Conservation (phyloP, 1,139 yeast genomes). For the Pneumocystis murina region DNA sequence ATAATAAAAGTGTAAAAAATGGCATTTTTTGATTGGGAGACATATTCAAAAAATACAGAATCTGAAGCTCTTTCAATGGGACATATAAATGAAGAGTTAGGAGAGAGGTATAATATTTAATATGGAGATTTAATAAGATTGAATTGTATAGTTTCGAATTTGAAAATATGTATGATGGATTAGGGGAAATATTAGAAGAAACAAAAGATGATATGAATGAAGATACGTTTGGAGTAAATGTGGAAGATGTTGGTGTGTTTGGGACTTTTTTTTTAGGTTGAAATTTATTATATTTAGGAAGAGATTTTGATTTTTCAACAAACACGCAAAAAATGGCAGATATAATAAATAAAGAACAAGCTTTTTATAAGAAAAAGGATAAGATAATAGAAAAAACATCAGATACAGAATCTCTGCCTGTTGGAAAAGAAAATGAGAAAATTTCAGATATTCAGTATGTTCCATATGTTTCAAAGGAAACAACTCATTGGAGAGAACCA, state of each 20-base stretch:
- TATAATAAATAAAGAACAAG: slow-evolving; percentile 24
- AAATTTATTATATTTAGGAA: slow-evolving; percentile 26
- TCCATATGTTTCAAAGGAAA: not conserved
- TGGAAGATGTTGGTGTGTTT: slow-evolving; percentile 27
- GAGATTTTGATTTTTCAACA: slow-evolving; percentile 61
- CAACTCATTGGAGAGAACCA: too few species aligned
- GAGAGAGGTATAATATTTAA: not conserved
- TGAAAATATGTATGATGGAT: slow-evolving; percentile 72
- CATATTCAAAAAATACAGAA: not conserved
- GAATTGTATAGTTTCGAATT: slow-evolving; percentile 23
- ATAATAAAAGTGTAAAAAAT: too few species aligned
- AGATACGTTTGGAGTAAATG: slow-evolving; percentile 67
- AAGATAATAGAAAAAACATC: not conserved
- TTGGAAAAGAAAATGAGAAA: not conserved
- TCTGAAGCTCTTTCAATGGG: not conserved
- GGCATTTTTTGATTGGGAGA: not conserved
- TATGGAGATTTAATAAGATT: too few species aligned
- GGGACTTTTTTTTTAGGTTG: not conserved
- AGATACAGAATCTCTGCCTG: too few species aligned
- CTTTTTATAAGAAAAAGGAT: slow-evolving; percentile 9
- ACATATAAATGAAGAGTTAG: not conserved
- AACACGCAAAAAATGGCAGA: slow-evolving; percentile 27
- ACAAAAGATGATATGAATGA: slow-evolving; percentile 72
- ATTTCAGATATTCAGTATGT: too few species aligned
- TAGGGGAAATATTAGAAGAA: slow-evolving; percentile 53